Evolutionary conservation across 257 asterid species (phyloP).

Genomic region (Euphrasia confusa): DNA sequence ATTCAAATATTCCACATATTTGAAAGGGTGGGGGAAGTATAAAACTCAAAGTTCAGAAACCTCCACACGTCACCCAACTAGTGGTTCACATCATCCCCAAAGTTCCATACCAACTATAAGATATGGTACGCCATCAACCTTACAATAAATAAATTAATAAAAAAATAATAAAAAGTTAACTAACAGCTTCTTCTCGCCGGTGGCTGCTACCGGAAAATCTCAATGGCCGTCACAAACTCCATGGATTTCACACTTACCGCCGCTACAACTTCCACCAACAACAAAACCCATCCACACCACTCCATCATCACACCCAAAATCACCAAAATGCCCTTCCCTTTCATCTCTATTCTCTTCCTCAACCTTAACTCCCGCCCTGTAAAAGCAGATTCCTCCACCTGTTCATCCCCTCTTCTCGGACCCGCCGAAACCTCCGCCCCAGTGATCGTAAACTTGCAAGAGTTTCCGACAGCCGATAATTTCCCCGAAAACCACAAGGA

Average conservation of each 20-base stretch:
- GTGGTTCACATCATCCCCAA: conserved; percentile 46
- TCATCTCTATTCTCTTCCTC: conserved; percentile 38
- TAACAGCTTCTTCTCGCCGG: conserved; percentile 12
- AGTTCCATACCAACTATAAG: conserved; percentile 46
- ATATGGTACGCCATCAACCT: conserved; percentile 20
- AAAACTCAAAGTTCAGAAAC: conserved; percentile 22
- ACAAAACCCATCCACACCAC: conserved; percentile 24
- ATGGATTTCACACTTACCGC: conserved; percentile 57
- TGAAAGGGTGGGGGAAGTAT: no score
- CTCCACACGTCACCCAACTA: conserved; percentile 37
- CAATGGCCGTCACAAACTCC: conserved; percentile 58
- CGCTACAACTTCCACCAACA: conserved; percentile 28
- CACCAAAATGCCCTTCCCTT: conserved; percentile 25
- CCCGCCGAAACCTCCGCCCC: conserved; percentile 27
- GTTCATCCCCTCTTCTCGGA: conserved; percentile 55
- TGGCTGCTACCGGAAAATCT: neutral
- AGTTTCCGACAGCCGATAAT: conserved; percentile 24
- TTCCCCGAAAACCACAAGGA: conserved; percentile 40
- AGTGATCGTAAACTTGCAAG: conserved; percentile 30
- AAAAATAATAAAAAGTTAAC: neutral
- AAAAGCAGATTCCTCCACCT: conserved; percentile 45
- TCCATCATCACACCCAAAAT: neutral
- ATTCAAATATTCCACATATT: no score
- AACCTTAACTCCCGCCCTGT: conserved; percentile 37
- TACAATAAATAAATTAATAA: neutral